These are phyloP conservation scores for Talaromyces stipitatus DNA, from an alignment of 495 filamentous ascomycete genomes.

Conservation along the genomic window DNA sequence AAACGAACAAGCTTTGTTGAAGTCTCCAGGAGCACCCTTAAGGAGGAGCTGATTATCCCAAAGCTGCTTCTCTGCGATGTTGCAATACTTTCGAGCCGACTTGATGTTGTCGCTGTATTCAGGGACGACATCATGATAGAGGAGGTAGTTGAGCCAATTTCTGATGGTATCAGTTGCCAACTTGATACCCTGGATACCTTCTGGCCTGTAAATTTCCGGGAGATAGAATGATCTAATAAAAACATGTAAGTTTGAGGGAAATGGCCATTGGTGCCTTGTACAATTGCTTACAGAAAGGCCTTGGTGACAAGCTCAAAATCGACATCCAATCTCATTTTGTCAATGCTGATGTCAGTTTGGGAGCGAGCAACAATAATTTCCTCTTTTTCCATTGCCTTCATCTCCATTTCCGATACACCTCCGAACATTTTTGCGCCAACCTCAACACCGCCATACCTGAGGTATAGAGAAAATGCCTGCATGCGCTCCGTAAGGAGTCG, in stretches of 20 bases:
- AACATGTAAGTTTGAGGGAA: background rate
- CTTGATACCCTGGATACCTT: slow-evolving; percentile 41
- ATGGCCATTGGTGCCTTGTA: background rate
- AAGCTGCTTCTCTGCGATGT: slow-evolving; percentile 59
- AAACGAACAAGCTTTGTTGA: slow-evolving; percentile 62
- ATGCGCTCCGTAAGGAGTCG: slow-evolving; percentile 57
- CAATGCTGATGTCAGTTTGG: slow-evolving; percentile 18
- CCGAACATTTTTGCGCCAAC: slow-evolving; percentile 59
- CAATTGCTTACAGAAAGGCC: slow-evolving; percentile 62
- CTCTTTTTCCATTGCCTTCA: slow-evolving; percentile 49
- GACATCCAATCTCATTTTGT: slow-evolving; percentile 52
- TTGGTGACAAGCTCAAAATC: slow-evolving; percentile 72
- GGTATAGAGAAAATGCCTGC: slow-evolving; percentile 68
- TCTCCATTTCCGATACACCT: slow-evolving; percentile 43
- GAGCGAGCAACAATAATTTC: slow-evolving; percentile 47
- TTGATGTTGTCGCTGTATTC: slow-evolving; percentile 64
- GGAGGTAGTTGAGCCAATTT: slow-evolving; percentile 86
- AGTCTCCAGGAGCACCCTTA: slow-evolving; percentile 55
- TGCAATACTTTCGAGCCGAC: slow-evolving; percentile 59
- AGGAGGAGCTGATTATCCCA: slow-evolving; percentile 44
- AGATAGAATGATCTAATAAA: slow-evolving; percentile 37
- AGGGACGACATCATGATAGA: slow-evolving; percentile 75
- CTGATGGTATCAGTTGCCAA: slow-evolving; percentile 53
- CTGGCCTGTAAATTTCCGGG: slow-evolving; percentile 33
- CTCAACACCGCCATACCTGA: slow-evolving; percentile 78